A percentile compares a stretch with the other conserved stretches of the same genome.
Conservation (phyloP, 176 grass and related monocot species). For the Carex pumila region DNA sequence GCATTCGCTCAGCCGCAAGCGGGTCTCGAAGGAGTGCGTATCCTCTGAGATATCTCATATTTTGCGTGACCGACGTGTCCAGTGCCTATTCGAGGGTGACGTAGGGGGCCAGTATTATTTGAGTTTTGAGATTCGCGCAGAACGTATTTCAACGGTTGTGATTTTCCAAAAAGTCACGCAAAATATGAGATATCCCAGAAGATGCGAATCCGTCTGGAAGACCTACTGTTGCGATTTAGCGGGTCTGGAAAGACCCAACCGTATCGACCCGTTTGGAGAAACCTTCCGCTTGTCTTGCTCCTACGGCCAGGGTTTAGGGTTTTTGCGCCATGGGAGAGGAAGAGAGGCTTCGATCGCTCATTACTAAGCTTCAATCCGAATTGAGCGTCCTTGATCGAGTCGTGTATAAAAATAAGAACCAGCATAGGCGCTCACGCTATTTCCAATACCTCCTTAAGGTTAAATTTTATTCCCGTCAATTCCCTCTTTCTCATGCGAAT, state of each 20-base stretch:
- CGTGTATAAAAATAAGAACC: slow-evolving; percentile 33
- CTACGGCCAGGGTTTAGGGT: background rate
- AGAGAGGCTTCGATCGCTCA: slow-evolving; percentile 25
- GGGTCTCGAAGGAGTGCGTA: no score
- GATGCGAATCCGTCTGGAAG: no score
- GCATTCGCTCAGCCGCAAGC: no score
- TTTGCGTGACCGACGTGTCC: no score
- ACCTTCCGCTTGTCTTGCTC: background rate
- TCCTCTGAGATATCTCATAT: no score
- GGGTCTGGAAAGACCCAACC: background rate
- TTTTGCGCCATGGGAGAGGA: slow-evolving; percentile 19
- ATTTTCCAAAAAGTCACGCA: no score
- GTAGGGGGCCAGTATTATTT: no score
- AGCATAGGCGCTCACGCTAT: slow-evolving; percentile 27
- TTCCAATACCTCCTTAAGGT: slow-evolving; percentile 33
- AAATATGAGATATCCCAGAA: no score
- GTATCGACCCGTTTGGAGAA: background rate
- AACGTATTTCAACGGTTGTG: no score
- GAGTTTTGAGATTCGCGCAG: no score
- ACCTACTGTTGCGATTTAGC: background rate
- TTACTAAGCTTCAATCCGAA: slow-evolving; percentile 11
- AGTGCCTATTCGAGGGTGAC: no score
- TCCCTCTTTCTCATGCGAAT: background rate
- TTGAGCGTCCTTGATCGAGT: slow-evolving; percentile 18
- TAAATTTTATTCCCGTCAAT: background rate